Conservation (phyloP, 306 rosid genomes). For the Rubus idaeus region DNA sequence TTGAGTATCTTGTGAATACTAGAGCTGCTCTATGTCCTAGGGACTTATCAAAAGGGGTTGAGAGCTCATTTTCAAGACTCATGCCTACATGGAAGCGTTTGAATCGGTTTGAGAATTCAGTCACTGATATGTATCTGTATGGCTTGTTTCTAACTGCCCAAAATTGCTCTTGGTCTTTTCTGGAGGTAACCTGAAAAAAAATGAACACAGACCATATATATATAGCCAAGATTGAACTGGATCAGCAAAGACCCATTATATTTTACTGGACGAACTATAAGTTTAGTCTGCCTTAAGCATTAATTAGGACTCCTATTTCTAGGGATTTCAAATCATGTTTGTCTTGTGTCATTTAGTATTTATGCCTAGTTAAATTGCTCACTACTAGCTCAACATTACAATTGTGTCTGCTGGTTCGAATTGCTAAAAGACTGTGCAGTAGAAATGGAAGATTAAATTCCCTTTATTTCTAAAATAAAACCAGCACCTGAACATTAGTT, state of each 20-base stretch:
- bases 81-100: constrained; percentile 66
- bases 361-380: too few species aligned
- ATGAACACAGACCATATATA: background rate
- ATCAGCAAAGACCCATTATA: background rate
- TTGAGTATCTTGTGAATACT: constrained; percentile 49
- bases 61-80: constrained; percentile 45
- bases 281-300: background rate
- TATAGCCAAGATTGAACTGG: background rate
- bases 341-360: too few species aligned
- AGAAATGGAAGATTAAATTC: too few species aligned
- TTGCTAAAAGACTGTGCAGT: too few species aligned
- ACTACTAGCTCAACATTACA: too few species aligned
- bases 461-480: too few species aligned
- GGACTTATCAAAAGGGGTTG: constrained; percentile 56
- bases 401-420: too few species aligned
- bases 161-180: constrained; percentile 90
- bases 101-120: constrained; percentile 62
- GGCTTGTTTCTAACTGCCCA: constrained; percentile 61
- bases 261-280: background rate
- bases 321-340: background rate
- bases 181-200: constrained; percentile 75
- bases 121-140: constrained; percentile 56
- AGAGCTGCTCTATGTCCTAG: constrained; percentile 69
- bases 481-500: too few species aligned
- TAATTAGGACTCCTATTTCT: background rate